A percentile compares a stretch with the other conserved stretches of the same genome.
phyloP scores from a whole-genome alignment of 169 alveolate species.

The Babesia caballi region DNA sequence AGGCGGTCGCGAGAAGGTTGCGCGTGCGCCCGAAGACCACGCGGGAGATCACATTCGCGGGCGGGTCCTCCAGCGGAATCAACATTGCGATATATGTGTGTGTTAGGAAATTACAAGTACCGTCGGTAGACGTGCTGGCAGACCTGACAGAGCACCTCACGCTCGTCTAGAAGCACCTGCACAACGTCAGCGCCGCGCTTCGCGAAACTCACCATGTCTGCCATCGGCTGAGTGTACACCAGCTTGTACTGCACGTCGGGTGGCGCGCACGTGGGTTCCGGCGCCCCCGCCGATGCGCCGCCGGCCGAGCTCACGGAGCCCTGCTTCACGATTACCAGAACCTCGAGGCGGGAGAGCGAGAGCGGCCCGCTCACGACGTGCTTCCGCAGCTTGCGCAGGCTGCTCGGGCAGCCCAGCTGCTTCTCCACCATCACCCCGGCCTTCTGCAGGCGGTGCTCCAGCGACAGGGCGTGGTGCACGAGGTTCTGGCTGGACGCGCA shows the following conservation, averaged over 20 bases:
- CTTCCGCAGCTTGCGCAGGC: slow-evolving; percentile 28
- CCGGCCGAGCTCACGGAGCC: background rate
- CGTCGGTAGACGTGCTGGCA: slow-evolving; percentile 45
- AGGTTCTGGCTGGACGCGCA: slow-evolving; percentile 26
- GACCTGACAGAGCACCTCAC: slow-evolving; percentile 25
- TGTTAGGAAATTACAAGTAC: background rate
- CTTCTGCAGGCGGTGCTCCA: slow-evolving; percentile 32
- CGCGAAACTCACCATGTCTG: slow-evolving; percentile 22
- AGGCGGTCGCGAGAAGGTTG: slow-evolving; percentile 52
- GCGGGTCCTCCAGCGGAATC: slow-evolving; percentile 46
- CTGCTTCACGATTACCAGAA: slow-evolving; percentile 19
- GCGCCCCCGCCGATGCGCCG: background rate
- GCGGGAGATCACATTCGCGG: slow-evolving; percentile 45
- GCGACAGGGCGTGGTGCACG: slow-evolving; percentile 21
- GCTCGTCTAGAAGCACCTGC: slow-evolving; percentile 38
- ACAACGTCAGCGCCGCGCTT: background rate
- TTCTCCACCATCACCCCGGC: slow-evolving; percentile 39
- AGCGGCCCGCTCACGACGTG: slow-evolving; percentile 18
- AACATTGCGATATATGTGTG: slow-evolving; percentile 3
- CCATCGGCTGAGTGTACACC: slow-evolving; percentile 1
- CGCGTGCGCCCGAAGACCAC: slow-evolving; percentile 52
- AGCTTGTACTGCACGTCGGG: slow-evolving; percentile 33
- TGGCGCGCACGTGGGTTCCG: background rate
- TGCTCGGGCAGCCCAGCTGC: slow-evolving; percentile 33
- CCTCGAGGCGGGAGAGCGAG: slow-evolving; percentile 30